phyloP scores from a whole-genome alignment of 2,329 filamentous ascomycete species.

The Aspergillus amoenus region DNA sequence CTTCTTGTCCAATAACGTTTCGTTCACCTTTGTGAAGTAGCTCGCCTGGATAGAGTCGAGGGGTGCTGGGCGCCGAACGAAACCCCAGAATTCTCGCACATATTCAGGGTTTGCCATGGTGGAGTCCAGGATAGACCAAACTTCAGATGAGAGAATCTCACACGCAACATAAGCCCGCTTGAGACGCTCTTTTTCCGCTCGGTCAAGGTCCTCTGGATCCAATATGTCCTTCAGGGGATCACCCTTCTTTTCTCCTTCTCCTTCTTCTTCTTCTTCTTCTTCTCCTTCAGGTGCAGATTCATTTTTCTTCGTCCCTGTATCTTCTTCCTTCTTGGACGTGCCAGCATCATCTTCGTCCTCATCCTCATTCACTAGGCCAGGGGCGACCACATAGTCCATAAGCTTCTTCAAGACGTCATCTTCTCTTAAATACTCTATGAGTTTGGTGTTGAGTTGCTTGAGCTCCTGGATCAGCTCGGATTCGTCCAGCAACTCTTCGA shows the following conservation, averaged over 20 bases:
- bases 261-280: slow-evolving; percentile 27
- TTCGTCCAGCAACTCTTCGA: slow-evolving; percentile 95
- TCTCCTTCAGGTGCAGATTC: slow-evolving; percentile 33
- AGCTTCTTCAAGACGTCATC: slow-evolving; percentile 80
- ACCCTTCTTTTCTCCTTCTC: slow-evolving; percentile 31
- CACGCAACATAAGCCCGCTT: slow-evolving; percentile 92
- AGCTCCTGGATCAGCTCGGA: slow-evolving; percentile 95
- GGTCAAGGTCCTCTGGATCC: slow-evolving; percentile 57
- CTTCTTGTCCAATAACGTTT: slow-evolving; percentile 96
- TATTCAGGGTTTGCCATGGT: slow-evolving; percentile 80
- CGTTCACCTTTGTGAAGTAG: slow-evolving; percentile 98
- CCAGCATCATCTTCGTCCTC: slow-evolving; percentile 51
- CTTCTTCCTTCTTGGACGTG: slow-evolving; percentile 38
- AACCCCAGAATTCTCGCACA: slow-evolving; percentile 85
- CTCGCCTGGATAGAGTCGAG: slow-evolving; percentile 91
- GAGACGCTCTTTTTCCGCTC: slow-evolving; percentile 84
- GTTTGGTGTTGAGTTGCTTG: slow-evolving; percentile 96
- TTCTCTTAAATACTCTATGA: slow-evolving; percentile 92
- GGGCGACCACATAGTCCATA: slow-evolving; percentile 87
- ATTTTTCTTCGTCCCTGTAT: slow-evolving; percentile 27
- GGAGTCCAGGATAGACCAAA: slow-evolving; percentile 94
- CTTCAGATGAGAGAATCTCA: slow-evolving; percentile 91
- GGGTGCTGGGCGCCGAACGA: slow-evolving; percentile 77
- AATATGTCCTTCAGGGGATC: slow-evolving; percentile 36
- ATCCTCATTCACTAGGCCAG: slow-evolving; percentile 56